Percentiles rank a stretch among this genome's conserved stretches.
phyloP scores from a whole-genome alignment of 495 filamentous ascomycete species.

The Penicillium pulvis region DNA sequence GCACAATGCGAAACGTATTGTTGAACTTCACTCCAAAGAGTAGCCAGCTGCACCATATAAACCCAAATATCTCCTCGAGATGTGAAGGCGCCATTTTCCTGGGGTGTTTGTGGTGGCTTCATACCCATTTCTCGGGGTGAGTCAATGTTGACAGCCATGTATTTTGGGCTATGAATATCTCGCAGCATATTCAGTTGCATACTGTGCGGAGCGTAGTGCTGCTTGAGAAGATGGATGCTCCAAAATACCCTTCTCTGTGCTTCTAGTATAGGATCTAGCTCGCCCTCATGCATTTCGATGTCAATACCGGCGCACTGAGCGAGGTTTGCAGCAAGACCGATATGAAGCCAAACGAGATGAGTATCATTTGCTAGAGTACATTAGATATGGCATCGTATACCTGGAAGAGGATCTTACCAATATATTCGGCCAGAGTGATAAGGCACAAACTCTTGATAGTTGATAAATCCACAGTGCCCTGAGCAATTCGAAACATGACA shows the following conservation, averaged over 20 bases:
- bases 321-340: conserved; percentile 29
- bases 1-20: conserved; percentile 43
- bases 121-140: conserved; percentile 19
- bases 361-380: conserved; percentile 25
- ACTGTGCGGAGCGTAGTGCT: conserved; percentile 39
- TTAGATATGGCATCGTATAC: neutral
- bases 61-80: conserved; percentile 44
- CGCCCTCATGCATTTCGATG: conserved; percentile 31
- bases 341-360: conserved; percentile 24
- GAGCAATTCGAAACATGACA: conserved; percentile 44
- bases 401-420: conserved; percentile 24
- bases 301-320: conserved; percentile 42
- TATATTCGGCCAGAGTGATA: conserved; percentile 42
- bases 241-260: conserved; percentile 42
- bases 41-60: conserved; percentile 39
- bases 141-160: conserved; percentile 21
- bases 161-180: conserved; percentile 34
- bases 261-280: conserved; percentile 27
- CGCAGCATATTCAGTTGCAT: conserved; percentile 36
- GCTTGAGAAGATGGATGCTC: conserved; percentile 46
- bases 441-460: conserved; percentile 46
- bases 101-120: conserved; percentile 27
- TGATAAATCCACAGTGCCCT: conserved; percentile 40
- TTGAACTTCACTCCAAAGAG: conserved; percentile 44
- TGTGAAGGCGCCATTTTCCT: conserved; percentile 31